phyloP scores from a whole-genome alignment of 78 protist genomes.

The Dictyostelium purpureum region DNA sequence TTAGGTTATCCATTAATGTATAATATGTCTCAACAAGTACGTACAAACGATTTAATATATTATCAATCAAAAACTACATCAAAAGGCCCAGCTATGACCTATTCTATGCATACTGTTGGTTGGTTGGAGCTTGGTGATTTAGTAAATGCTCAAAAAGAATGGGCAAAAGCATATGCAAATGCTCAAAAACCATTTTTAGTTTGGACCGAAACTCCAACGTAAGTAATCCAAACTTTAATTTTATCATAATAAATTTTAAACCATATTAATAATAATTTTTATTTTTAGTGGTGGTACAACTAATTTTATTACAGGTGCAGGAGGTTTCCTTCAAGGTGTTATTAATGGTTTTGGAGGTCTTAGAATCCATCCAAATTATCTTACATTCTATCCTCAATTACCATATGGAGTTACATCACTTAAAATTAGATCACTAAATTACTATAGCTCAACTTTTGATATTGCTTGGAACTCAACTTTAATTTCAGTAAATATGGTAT shows the following conservation, averaged over 20 bases:
- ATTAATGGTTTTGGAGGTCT: constrained; percentile 67
- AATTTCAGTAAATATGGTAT: background rate
- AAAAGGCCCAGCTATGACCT: constrained; percentile 80
- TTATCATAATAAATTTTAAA: no score
- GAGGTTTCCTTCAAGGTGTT: constrained; percentile 71
- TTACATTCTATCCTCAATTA: constrained; percentile 34
- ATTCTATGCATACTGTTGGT: constrained; percentile 41
- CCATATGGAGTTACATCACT: background rate
- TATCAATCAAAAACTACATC: background rate
- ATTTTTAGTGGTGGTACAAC: constrained; percentile 12
- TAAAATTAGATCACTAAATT: background rate
- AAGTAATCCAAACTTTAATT: background rate
- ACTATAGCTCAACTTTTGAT: background rate
- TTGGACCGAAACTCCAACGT: constrained; percentile 81
- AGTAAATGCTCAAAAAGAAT: constrained; percentile 4
- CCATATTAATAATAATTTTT: no score
- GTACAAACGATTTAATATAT: constrained; percentile 61
- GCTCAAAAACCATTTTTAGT: constrained; percentile 54
- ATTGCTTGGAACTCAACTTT: constrained; percentile 11
- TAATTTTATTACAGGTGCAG: constrained; percentile 40
- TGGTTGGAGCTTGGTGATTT: constrained; percentile 68
- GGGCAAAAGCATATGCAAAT: constrained; percentile 29
- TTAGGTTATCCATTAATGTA: constrained; percentile 77
- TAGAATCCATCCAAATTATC: background rate
- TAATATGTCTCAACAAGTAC: constrained; percentile 27